phyloP scores from a whole-genome alignment of 352 stramenopile genomes.

The Blastocystis sp. region DNA sequence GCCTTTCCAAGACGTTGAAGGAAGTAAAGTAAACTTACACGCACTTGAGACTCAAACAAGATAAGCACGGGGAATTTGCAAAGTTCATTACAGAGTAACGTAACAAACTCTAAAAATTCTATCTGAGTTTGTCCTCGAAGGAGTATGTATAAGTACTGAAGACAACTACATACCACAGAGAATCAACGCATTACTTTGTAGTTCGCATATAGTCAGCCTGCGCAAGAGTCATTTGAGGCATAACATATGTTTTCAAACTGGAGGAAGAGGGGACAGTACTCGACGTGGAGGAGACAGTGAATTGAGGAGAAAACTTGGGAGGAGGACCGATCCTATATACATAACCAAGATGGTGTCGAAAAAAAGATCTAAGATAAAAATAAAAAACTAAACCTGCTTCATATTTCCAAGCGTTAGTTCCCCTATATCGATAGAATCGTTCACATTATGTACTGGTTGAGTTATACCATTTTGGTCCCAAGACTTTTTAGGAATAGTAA shows the following conservation, averaged over 20 bases:
- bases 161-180: background rate
- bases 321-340: too few species aligned
- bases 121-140: background rate
- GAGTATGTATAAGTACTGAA: background rate
- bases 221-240: background rate
- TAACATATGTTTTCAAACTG: background rate
- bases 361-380: too few species aligned
- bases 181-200: background rate
- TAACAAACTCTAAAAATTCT: background rate
- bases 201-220: background rate
- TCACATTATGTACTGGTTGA: background rate
- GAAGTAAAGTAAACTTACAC: background rate
- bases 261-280: background rate
- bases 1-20: background rate
- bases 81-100: background rate
- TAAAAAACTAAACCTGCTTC: too few species aligned
- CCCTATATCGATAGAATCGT: background rate
- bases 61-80: background rate
- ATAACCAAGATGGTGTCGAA: too few species aligned
- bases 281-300: background rate
- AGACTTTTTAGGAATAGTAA: background rate
- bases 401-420: too few species aligned
- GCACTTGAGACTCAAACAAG: slow-evolving; percentile 2
- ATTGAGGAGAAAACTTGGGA: too few species aligned
- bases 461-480: background rate